Percentiles rank a stretch among this genome's conserved stretches.
Conservation (phyloP, 768 basidiomycete species). For the Hygrocybe coccinea region DNA sequence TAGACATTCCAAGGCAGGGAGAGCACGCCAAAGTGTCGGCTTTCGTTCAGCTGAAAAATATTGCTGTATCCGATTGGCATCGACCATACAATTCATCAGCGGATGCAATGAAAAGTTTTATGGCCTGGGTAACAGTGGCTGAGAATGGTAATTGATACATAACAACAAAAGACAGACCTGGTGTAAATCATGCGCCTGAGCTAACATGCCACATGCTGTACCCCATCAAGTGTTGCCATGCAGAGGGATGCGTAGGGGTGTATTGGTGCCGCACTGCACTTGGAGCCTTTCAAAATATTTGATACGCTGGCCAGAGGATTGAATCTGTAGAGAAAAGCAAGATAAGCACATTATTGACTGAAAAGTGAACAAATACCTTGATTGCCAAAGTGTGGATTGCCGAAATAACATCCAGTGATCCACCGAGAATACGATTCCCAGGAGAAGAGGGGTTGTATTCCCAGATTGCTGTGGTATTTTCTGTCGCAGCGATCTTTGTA, state of each 20-base stretch:
- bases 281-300: conserved; percentile 22
- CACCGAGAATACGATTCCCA: conserved; percentile 23
- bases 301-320: conserved; percentile 21
- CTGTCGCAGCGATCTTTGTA: conserved; percentile 24
- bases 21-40: conserved; percentile 17
- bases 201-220: conserved; percentile 22
- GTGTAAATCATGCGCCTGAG: conserved; percentile 12
- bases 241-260: conserved; percentile 18
- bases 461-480: conserved; percentile 30
- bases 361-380: conserved; percentile 23
- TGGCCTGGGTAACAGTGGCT: conserved; percentile 5
- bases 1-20: conserved; percentile 22
- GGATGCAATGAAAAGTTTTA: conserved; percentile 12
- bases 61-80: conserved; percentile 25
- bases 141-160: too few species aligned
- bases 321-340: conserved; percentile 16
- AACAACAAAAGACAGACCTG: conserved; percentile 8
- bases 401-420: conserved; percentile 30
- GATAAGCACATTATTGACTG: neutral
- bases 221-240: conserved; percentile 26
- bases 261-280: conserved; percentile 9
- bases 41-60: conserved; percentile 18
- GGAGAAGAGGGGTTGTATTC: conserved; percentile 25
- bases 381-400: conserved; percentile 26
- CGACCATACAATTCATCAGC: conserved; percentile 27